Evolutionary conservation across 306 rosid species (phyloP), one percentile per base, ranked within the genome.

Genomic region (Medicago lupulina): DNA sequence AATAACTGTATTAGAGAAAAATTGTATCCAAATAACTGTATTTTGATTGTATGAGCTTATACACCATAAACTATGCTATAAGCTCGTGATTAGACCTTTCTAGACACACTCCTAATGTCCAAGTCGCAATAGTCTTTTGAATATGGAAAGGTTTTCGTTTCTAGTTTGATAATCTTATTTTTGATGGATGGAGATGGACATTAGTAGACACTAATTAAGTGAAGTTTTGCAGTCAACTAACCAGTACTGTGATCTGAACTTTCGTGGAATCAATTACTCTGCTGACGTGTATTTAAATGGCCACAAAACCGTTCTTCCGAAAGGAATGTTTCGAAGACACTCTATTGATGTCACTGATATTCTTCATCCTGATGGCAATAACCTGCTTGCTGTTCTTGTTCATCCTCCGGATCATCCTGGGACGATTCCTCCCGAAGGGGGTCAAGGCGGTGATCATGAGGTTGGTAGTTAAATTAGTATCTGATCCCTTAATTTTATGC

Each of bases 381-480:
- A 94, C 80, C 74, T 90, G 86, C 89, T 94, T 76, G 98, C 98
- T 62, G 91, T 91, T 87, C 90, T 94, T 82, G 98, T 94, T 73
- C 89, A 91, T 76, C 98, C 98, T 63, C 98, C 98, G 1, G 97
- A 94, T 84, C 95, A 94, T 85, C 98, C 98, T 0, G 98, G 98
- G 39, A 86, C 74, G 40, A 91, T 94, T 71, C 97, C 97, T 38
- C 80, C 88, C 1, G 1, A 85, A 63, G 97, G 97, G 21, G 97
- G 97, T 55, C 98, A 94, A 87, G 98, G 98, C 4, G 98, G 98
- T 54, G 98, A 94, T 82, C 98, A 94, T 13, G 96, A 94, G 96
- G 98, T 94, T 38, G 49, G 64, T 38, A 59, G 41, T 62, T 53
- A 11, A 64, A 59, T 63, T 28, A 43, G 14, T 11, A 43, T 64